phyloP scores from a whole-genome alignment of 2,329 filamentous ascomycete genomes.

The Bipolaris gigantea region DNA sequence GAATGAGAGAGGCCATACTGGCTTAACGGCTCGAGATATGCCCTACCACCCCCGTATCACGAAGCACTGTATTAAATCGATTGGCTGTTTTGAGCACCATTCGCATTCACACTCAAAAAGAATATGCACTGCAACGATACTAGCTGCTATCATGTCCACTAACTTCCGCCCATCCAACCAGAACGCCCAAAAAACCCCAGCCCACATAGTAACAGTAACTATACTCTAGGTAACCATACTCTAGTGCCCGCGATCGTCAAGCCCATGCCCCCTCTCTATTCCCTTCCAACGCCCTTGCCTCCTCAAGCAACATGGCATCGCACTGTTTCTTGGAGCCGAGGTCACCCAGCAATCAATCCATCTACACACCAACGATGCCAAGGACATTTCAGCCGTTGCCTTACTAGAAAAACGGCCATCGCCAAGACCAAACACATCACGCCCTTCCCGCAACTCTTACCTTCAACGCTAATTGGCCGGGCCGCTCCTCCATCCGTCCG shows the following conservation, averaged over 20 bases:
- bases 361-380: too few species aligned
- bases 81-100: neutral
- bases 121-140: neutral
- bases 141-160: neutral
- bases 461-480: too few species aligned
- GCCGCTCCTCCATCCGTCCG: too few species aligned
- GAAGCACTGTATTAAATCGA: neutral
- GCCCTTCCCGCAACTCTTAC: too few species aligned
- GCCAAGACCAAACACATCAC: too few species aligned
- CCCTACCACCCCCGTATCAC: neutral
- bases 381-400: too few species aligned
- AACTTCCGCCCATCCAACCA: neutral
- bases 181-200: neutral
- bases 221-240: neutral
- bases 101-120: neutral
- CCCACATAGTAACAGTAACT: neutral
- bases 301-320: constrained; percentile 1
- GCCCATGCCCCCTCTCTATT: neutral
- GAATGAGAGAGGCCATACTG: neutral
- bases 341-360: too few species aligned
- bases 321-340: constrained; percentile 4
- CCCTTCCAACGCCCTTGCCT: neutral
- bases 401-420: too few species aligned
- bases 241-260: neutral
- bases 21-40: neutral